Base-by-base conservation (phyloP, 2,329 filamentous ascomycete species). In the Talaromyces verruculosus region DNA sequence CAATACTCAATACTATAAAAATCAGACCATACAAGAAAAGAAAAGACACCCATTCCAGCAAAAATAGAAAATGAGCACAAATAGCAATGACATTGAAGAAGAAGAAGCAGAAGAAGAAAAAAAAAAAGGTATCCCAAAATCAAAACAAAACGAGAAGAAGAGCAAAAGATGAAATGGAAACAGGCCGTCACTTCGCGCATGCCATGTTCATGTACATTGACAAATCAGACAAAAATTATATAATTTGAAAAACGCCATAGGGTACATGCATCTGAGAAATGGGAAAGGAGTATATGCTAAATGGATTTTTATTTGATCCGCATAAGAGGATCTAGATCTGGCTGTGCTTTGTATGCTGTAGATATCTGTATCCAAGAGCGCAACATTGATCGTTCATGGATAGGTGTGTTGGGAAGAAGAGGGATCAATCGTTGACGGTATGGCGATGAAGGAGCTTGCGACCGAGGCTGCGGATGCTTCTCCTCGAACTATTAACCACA, bases 391-490 rank as follows among this genome's bases (percentile, higher is more conserved):
- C 25, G 25, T 25, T 25, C 25, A 25, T 25, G 25, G 25, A 25
- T 25, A 25, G 25, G 25, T 25, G 25, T 25, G 25, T 25, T 25
- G 25, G 25, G 25, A 4, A 33, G 7, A 49, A 47, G 43, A 17
- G 35, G 22, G 28, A 28, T 64, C 28, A 64, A 25, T 64, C 62
- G 28, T 63, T 63, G 17, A 25, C 51, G 6, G 37, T 60, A 39
- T 64, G 63, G 3, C 63, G 66, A 43, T 65, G 59, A 37, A 78
- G 74, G 45, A 79, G 62, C 66, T 76, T 79, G 41, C 77, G 77
- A 35, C 77, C 76, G 37, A 80, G 57, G 61, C 67, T 77, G 66
- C 77, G 75, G 33, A 79, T 74, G 22, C 74, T 75, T 49, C 68
- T 74, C 66, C 75, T 78, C 53, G 71, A 69, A 49, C 75, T 76